These are phyloP conservation scores for Calendula officinalis DNA, from an alignment of 129 eudicot genomes.

Conservation along the genomic window DNA sequence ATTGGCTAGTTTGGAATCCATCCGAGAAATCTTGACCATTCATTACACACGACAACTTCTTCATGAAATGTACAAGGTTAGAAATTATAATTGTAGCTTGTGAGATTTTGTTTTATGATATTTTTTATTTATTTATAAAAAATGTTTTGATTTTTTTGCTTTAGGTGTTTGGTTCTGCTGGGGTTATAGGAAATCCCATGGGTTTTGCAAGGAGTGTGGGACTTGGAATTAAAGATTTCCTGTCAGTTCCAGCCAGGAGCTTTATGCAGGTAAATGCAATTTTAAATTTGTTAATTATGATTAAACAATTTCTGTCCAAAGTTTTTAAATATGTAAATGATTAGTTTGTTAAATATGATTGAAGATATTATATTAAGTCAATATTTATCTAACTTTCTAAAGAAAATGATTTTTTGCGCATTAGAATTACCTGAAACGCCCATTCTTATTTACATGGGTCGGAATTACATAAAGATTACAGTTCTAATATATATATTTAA, in stretches of 20 bases:
- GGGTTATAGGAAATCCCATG: constrained; percentile 96
- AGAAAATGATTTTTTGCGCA: neutral
- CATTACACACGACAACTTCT: constrained; percentile 86
- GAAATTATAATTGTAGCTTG: constrained; percentile 9
- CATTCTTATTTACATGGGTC: too few relatives aligned
- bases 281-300: neutral
- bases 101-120: neutral
- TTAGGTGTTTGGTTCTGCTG: constrained; percentile 99
- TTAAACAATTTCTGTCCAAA: neutral
- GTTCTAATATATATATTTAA: neutral
- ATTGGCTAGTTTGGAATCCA: constrained; percentile 94
- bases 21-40: constrained; percentile 72
- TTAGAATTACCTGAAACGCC: too few relatives aligned
- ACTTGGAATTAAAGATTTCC: constrained; percentile 82
- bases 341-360: neutral
- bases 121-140: neutral
- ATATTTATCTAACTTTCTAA: neutral
- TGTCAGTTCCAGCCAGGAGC: constrained; percentile 86
- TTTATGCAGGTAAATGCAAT: constrained; percentile 56
- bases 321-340: neutral
- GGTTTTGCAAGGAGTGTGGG: constrained; percentile 96
- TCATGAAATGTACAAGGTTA: constrained; percentile 97
- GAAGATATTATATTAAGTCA: neutral
- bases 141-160: constrained; percentile 17
- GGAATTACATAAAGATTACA: too few relatives aligned